Conservation (phyloP, 2,329 filamentous ascomycete genomes). For the Drechslerella coelobrocha region DNA sequence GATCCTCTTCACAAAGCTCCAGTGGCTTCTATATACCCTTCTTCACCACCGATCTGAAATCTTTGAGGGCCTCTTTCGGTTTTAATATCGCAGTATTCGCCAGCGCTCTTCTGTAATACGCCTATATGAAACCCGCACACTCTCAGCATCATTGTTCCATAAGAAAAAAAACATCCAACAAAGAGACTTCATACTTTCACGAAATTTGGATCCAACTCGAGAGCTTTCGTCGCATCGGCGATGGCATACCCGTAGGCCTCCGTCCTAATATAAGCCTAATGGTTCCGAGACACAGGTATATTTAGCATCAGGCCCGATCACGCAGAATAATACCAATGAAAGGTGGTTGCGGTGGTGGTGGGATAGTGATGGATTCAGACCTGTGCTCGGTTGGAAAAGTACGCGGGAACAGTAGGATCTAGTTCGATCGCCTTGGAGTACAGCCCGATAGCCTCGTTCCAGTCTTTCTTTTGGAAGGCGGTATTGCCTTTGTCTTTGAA, state of each 20-base stretch:
- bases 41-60: conserved; percentile 89
- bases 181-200: conserved; percentile 72
- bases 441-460: conserved; percentile 77
- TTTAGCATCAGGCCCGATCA: conserved; percentile 58
- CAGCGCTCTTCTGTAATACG: conserved; percentile 90
- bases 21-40: conserved; percentile 59
- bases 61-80: conserved; percentile 84
- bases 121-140: conserved; percentile 63
- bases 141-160: not conserved
- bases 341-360: conserved; percentile 51
- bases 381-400: conserved; percentile 93
- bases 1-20: not conserved
- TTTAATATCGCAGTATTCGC: conserved; percentile 89
- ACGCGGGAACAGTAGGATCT: conserved; percentile 83
- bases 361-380: no score
- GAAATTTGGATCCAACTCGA: conserved; percentile 85
- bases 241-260: conserved; percentile 95
- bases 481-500: conserved; percentile 95
- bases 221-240: conserved; percentile 84
- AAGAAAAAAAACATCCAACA: not conserved
- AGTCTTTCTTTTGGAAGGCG: conserved; percentile 87
- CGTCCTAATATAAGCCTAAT: conserved; percentile 88
- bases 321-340: conserved; percentile 46
- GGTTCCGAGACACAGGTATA: conserved; percentile 5
- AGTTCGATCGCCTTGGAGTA: conserved; percentile 88